These are phyloP conservation scores for Colletotrichum magnum DNA, from an alignment of 2,329 filamentous ascomycete species.

Conservation along the genomic window DNA sequence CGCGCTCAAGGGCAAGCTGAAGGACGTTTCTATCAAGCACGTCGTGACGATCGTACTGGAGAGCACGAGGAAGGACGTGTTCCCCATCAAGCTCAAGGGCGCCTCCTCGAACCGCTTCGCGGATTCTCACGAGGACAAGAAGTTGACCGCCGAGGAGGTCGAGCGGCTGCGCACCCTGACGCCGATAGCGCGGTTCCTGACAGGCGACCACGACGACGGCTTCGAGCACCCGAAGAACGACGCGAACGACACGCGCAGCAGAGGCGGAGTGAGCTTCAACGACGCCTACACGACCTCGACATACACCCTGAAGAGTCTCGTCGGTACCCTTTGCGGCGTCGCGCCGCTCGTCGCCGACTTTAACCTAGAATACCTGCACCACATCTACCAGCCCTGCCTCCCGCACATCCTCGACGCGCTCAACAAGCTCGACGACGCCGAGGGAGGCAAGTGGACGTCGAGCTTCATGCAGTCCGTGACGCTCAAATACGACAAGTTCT, in stretches of 20 bases:
- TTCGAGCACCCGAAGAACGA: slow-evolving; percentile 12
- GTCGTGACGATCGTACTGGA: slow-evolving; percentile 53
- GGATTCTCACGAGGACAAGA: slow-evolving; percentile 43
- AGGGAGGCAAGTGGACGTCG: slow-evolving; percentile 37
- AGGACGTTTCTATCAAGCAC: slow-evolving; percentile 49
- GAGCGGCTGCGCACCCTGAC: slow-evolving; percentile 44
- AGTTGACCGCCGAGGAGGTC: slow-evolving; percentile 47
- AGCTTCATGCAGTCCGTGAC: slow-evolving; percentile 42
- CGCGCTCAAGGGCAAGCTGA: slow-evolving; percentile 23
- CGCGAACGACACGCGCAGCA: slow-evolving; percentile 9
- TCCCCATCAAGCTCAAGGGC: slow-evolving; percentile 51
- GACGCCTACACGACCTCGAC: slow-evolving; percentile 51
- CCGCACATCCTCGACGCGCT: slow-evolving; percentile 45
- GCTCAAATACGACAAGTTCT: slow-evolving; percentile 40
- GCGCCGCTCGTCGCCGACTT: slow-evolving; percentile 52
- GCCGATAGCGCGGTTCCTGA: slow-evolving; percentile 34
- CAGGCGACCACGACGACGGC: slow-evolving; percentile 27
- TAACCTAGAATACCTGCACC: slow-evolving; percentile 52
- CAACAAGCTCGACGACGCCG: slow-evolving; percentile 38
- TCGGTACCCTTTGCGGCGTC: slow-evolving; percentile 52
- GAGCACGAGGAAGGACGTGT: slow-evolving; percentile 53
- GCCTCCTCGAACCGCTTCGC: slow-evolving; percentile 46
- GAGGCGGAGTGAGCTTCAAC: slow-evolving; percentile 50
- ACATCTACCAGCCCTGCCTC: slow-evolving; percentile 56
- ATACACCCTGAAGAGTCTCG: slow-evolving; percentile 54